A percentile compares a stretch with the other conserved stretches of the same genome.
Conservation (phyloP, 495 filamentous ascomycete genomes). For the Podospora australis region DNA sequence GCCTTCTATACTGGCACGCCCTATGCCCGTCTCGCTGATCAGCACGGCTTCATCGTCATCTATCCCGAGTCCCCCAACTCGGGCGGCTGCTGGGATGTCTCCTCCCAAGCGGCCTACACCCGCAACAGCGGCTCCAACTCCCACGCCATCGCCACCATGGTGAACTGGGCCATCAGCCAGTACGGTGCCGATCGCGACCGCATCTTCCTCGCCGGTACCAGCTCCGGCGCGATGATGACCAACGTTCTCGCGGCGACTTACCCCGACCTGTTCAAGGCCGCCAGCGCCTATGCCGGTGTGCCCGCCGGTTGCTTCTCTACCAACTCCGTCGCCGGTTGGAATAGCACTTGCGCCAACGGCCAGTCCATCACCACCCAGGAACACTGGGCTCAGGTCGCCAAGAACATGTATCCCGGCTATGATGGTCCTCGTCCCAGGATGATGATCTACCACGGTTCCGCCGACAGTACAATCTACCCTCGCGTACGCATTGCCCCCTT, state of each 20-base stretch:
- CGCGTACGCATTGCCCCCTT: constrained; percentile 2
- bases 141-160: constrained; percentile 57
- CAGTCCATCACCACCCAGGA: constrained; percentile 30
- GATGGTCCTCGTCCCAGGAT: constrained; percentile 49
- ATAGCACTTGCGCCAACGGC: constrained; percentile 38
- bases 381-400: constrained; percentile 40
- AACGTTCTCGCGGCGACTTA: constrained; percentile 55
- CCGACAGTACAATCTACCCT: constrained; percentile 43
- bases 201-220: constrained; percentile 48
- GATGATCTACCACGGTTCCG: constrained; percentile 48
- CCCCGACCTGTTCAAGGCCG: constrained; percentile 51
- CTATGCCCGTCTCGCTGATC: constrained; percentile 44
- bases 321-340: constrained; percentile 41
- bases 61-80: constrained; percentile 45
- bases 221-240: constrained; percentile 45
- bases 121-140: constrained; percentile 55
- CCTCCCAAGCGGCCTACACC: constrained; percentile 44
- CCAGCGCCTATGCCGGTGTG: constrained; percentile 52
- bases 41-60: constrained; percentile 52
- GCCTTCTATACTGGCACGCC: constrained; percentile 44
- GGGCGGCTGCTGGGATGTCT: constrained; percentile 56
- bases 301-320: constrained; percentile 54
- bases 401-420: constrained; percentile 43
- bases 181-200: constrained; percentile 44
- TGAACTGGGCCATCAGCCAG: constrained; percentile 40